Evolutionary conservation across 1,284 basidiomycete genomes (phyloP), one percentile per base, ranked within the genome.

Genomic region (Ganoderma resinaceum): DNA sequence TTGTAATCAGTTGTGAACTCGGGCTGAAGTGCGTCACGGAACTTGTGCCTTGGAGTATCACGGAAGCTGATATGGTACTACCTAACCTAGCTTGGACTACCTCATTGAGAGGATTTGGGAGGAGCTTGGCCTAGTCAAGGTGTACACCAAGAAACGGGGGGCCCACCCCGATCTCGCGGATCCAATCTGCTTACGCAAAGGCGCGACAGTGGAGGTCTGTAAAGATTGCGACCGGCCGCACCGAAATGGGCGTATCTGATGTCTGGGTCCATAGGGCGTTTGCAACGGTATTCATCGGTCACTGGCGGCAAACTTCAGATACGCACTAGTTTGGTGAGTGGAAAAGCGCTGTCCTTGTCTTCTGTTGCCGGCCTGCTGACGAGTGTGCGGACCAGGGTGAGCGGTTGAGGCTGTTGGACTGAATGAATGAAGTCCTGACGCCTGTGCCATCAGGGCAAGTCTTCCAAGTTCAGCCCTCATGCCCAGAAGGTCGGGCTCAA

Each of bases 101-200:
- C 86, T 99, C 38, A 87, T 97, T 69, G 95, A 95, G 70, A 86
- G 91, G 52, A 95, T 98, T 71, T 99, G 97, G 97, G 92, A 93
- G 68, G 90, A 95, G 70, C 86, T 97, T 23, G 85, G 87, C 46
- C 87, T 97, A 23, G 95, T 97, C 63, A 96, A 96, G 80, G 90
- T 98, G 65, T 99, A 98, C 81, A 98, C 97, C 2, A 99, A 98
- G 82, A 97, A 97, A 80, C 88, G 97, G 60, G 97, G 97, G n/a
- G 94, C 87, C 40, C 93, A 94, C 74, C 96, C 97, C 2, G 97
- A 99, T 78, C 82, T 99, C 23, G 82, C 85, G 0, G 97, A 99
- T 80, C 97, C 97, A n/a, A 91, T 99, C 61, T 97, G 96, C 78
- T 82, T 98, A 73, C 87, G 97, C 65, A 93, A 90, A 76, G 97